Evolutionary conservation across 352 stramenopile genomes (phyloP).

Genomic region (Phytophthora vignae): DNA sequence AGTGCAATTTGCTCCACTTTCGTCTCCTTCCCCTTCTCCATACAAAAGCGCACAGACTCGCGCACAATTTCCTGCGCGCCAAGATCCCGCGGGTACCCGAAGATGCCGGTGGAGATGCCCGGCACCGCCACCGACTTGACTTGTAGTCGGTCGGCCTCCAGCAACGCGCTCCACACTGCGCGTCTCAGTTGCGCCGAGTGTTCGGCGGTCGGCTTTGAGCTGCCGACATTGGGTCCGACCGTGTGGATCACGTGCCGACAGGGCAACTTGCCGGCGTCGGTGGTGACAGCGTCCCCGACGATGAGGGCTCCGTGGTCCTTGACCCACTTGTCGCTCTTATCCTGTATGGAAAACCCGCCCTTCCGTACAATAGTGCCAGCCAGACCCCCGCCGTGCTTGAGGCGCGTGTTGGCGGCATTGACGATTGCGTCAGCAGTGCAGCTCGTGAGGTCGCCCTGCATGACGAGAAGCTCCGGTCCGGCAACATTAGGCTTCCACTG

Average conservation of each 20-base stretch:
- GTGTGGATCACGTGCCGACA: slow-evolving; percentile 58
- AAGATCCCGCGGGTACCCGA: slow-evolving; percentile 55
- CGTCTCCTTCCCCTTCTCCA: slow-evolving; percentile 14
- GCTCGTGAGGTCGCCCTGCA: slow-evolving; percentile 51
- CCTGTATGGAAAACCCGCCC: slow-evolving; percentile 42
- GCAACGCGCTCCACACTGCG: slow-evolving; percentile 46
- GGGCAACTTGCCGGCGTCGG: slow-evolving; percentile 37
- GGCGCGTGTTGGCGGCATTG: slow-evolving; percentile 46
- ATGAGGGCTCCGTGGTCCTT: slow-evolving; percentile 24
- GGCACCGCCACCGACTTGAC: slow-evolving; percentile 48
- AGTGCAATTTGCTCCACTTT: slow-evolving; percentile 34
- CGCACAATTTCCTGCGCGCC: slow-evolving; percentile 49
- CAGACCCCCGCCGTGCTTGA: slow-evolving; percentile 49
- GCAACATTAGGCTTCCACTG: slow-evolving; percentile 15
- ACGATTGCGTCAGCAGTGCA: slow-evolving; percentile 54
- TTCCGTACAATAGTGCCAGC: slow-evolving; percentile 41
- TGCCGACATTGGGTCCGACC: slow-evolving; percentile 41
- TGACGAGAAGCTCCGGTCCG: slow-evolving; percentile 35
- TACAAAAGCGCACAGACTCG: slow-evolving; percentile 38
- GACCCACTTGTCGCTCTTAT: slow-evolving; percentile 45
- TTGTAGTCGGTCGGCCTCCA: slow-evolving; percentile 39
- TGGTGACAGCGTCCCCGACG: slow-evolving; percentile 50
- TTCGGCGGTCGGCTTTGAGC: slow-evolving; percentile 23
- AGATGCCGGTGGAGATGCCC: slow-evolving; percentile 56
- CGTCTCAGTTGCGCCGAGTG: slow-evolving; percentile 42